Evolutionary conservation across 306 rosid species (phyloP).

Genomic region (Malus sylvestris): DNA sequence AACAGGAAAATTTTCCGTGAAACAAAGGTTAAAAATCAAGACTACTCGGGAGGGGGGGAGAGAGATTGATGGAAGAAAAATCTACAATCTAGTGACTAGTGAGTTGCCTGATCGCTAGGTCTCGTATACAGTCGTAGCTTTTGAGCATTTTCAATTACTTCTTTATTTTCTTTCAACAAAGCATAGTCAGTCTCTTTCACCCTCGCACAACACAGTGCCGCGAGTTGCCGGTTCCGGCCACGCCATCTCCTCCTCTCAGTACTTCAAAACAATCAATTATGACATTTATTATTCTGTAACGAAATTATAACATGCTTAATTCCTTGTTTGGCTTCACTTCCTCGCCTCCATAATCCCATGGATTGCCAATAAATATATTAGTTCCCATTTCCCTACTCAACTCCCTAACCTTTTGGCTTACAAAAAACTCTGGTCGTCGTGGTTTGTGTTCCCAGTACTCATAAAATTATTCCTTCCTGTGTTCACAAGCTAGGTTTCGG

Average conservation of each 20-base stretch:
- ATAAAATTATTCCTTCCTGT: neutral
- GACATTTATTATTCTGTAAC: neutral
- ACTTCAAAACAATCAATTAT: neutral
- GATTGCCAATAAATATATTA: neutral
- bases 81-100: conserved; percentile 1
- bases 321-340: conserved; percentile 15
- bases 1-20: conserved; percentile 3
- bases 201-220: conserved; percentile 24
- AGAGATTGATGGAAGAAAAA: neutral
- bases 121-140: conserved; percentile 15
- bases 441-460: neutral
- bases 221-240: conserved; percentile 31
- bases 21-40: conserved; percentile 8
- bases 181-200: conserved; percentile 41
- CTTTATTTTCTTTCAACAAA: conserved; percentile 24
- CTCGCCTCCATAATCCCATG: neutral
- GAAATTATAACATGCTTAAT: neutral
- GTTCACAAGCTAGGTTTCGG: conserved; percentile 7
- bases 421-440: neutral
- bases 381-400: neutral
- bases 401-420: neutral
- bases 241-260: neutral
- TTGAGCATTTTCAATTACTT: conserved; percentile 30
- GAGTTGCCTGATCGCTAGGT: conserved; percentile 28
- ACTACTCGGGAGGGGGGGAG: neutral